These are phyloP conservation scores for Fusarium newnesense DNA, from an alignment of 2,329 filamentous ascomycete species.

Conservation along the genomic window DNA sequence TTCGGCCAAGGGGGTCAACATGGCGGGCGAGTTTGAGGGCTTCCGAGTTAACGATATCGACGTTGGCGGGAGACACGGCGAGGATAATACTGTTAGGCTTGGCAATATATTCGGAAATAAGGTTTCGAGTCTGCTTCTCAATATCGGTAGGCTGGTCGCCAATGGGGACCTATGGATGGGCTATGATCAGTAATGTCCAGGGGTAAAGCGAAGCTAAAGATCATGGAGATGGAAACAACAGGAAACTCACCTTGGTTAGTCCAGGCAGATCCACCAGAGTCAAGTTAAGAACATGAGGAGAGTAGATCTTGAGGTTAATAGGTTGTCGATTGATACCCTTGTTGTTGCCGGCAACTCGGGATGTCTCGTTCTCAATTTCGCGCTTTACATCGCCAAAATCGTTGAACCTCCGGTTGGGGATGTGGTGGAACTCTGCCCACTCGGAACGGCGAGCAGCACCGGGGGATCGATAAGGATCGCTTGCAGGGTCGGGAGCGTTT, in stretches of 20 bases:
- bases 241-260: constrained; percentile 80
- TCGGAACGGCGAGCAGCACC: constrained; percentile 73
- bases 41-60: constrained; percentile 98
- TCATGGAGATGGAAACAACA: constrained; percentile 16
- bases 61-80: constrained; percentile 95
- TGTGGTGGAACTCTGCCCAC: constrained; percentile 98
- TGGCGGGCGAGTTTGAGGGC: constrained; percentile 95
- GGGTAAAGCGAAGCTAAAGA: constrained; percentile 21
- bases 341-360: constrained; percentile 90
- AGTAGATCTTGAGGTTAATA: constrained; percentile 99
- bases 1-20: constrained; percentile 92
- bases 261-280: constrained; percentile 96
- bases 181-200: constrained; percentile 32
- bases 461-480: constrained; percentile 80
- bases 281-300: constrained; percentile 93
- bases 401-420: constrained; percentile 87
- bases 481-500: constrained; percentile 70
- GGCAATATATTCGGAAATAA: constrained; percentile 98
- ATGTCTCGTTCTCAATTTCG: constrained; percentile 97
- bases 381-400: constrained; percentile 94
- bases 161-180: constrained; percentile 78
- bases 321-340: constrained; percentile 98
- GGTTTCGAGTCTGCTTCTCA: constrained; percentile 95
- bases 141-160: constrained; percentile 98
- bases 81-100: constrained; percentile 99